Evolutionary conservation across 2,329 filamentous ascomycete genomes (phyloP), one percentile per base, ranked within the genome.

Genomic region (Chaetomium globosum): DNA sequence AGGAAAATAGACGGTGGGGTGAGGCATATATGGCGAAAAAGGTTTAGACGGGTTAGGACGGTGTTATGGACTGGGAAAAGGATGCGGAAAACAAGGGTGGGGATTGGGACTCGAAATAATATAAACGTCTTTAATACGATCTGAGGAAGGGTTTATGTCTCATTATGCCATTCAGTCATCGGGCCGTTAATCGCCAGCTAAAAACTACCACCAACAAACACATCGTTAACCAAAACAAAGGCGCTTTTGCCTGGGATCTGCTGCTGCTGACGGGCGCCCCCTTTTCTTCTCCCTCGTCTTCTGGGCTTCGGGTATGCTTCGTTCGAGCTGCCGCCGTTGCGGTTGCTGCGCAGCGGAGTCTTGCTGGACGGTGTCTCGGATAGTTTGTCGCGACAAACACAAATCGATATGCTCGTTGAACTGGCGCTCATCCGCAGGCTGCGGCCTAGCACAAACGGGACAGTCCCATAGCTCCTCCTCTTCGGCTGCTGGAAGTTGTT

Each of bases 331-430:
- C 55, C 33, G 46, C 54, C 63, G 68, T 39, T 72, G 60, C 39
- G 60, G 51, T 55, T 36, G 49, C 54, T 65, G 68, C 68, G 73
- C 64, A 31, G 74, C 59, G 57, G 73, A 74, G 66, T 82, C 77
- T 63, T 82, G 82, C 64, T 91, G 88, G 0, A 95, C 88, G 0
- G 87, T 89, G 72, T 97, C 92, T 54, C 89, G 89, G 71, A 99
- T 98, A 0, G 92, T 91, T 73, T 91, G 87, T 63, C 89, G 84
- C 0, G 93, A 97, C 1, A 99, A 83, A 75, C 95, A 99, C 9
- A 90, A 85, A 75, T 99, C 95, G 59, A 99, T 93, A 73, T 99
- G 95, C 64, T 90, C 86, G 71, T 99, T 99, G 78, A 98, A 96
- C 0, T 79, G 80, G 54, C 83, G 83, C 74, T 97, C 92, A 58